Conservation (phyloP, 257 asterid genomes). For the Fraxinus excelsior region DNA sequence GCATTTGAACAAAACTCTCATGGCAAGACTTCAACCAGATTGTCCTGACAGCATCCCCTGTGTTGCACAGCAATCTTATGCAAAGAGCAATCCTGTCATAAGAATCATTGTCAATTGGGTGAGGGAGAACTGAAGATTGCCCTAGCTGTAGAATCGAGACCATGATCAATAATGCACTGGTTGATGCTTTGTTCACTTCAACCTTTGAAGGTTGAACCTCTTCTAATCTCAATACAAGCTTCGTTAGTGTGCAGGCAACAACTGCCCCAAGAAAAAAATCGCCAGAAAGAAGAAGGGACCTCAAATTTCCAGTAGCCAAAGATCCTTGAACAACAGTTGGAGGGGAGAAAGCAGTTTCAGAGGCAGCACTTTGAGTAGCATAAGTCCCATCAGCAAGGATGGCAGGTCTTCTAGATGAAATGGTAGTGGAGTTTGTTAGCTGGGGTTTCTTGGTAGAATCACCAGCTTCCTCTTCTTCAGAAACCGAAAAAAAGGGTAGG, state of each 20-base stretch:
- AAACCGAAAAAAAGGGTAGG: conserved; percentile 72
- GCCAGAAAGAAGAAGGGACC: conserved; percentile 92
- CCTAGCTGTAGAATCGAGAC: conserved; percentile 93
- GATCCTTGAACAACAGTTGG: conserved; percentile 80
- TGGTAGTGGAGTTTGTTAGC: conserved; percentile 68
- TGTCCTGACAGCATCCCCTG: conserved; percentile 69
- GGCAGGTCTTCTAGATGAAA: conserved; percentile 90
- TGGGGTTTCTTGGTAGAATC: conserved; percentile 77
- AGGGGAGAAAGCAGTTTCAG: conserved; percentile 85
- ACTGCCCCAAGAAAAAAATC: conserved; percentile 95
- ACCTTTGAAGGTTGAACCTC: conserved; percentile 81
- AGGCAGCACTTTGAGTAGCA: conserved; percentile 98
- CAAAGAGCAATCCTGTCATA: conserved; percentile 79
- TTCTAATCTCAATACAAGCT: conserved; percentile 77
- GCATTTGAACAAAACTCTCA: conserved; percentile 89
- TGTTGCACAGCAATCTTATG: conserved; percentile 66
- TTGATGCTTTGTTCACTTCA: conserved; percentile 77
- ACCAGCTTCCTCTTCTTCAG: conserved; percentile 78
- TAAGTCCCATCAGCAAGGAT: conserved; percentile 96
- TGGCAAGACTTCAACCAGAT: conserved; percentile 90
- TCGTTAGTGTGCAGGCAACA: conserved; percentile 79
- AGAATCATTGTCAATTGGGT: conserved; percentile 93
- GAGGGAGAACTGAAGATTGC: conserved; percentile 85
- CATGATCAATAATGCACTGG: conserved; percentile 66
- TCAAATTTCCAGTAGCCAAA: conserved; percentile 63